phyloP scores from a whole-genome alignment of 208 protist species.

The Zelonia costaricensis region DNA sequence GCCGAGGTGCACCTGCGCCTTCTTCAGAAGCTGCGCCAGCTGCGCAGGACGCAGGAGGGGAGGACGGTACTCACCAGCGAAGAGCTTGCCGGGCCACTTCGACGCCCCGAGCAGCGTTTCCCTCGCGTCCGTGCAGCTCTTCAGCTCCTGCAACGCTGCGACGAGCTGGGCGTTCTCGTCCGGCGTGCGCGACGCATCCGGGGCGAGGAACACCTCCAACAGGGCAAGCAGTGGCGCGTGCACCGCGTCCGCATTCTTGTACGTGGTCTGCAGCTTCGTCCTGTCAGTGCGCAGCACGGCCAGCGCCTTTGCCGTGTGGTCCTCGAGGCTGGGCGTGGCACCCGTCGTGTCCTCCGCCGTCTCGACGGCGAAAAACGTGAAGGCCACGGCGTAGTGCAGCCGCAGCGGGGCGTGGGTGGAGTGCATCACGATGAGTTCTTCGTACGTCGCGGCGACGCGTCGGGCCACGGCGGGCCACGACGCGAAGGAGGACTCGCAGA shows the following conservation, averaged over 20 bases:
- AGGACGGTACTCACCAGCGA: slow-evolving; percentile 15
- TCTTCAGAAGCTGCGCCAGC: slow-evolving; percentile 8
- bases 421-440: slow-evolving; percentile 86
- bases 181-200: slow-evolving; percentile 4
- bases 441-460: slow-evolving; percentile 58
- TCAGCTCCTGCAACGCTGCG: slow-evolving; percentile 5
- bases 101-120: slow-evolving; percentile 1
- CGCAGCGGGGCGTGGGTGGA: slow-evolving; percentile 61
- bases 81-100: slow-evolving; percentile 1
- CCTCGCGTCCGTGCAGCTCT: slow-evolving; percentile 1
- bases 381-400: slow-evolving; percentile 62
- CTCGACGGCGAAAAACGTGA: slow-evolving; percentile 11
- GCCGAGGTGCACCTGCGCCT: slow-evolving; percentile 13
- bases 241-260: slow-evolving; percentile 27
- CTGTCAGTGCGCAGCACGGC: slow-evolving; percentile 21
- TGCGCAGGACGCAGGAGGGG: slow-evolving; percentile 13
- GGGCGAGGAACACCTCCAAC: slow-evolving; percentile 46
- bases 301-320: slow-evolving; percentile 23
- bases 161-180: slow-evolving; percentile 15
- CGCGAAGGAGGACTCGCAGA: slow-evolving; percentile 57
- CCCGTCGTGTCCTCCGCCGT: neutral
- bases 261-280: slow-evolving; percentile 4
- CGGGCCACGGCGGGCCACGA: slow-evolving; percentile 19
- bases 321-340: neutral
- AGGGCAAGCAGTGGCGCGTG: slow-evolving; percentile 40